A percentile compares a stretch with the other conserved stretches of the same genome.
phyloP scores from a whole-genome alignment of 1,139 yeast species.

The Saccharomyces hybrid region DNA sequence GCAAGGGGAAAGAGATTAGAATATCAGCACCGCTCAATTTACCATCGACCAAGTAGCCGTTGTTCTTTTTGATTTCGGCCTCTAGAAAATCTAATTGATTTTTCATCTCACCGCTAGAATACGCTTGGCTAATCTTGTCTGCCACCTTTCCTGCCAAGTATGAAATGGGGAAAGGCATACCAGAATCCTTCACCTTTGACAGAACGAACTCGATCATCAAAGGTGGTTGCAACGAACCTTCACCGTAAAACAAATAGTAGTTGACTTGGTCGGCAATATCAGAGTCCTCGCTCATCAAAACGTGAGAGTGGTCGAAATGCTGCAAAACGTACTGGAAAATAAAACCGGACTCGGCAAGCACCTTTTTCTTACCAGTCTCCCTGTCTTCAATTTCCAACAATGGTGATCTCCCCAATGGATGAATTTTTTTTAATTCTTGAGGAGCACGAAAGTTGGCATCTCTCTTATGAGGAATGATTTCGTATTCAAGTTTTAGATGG shows the following conservation, averaged over 20 bases:
- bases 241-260: conserved; percentile 48
- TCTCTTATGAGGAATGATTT: conserved; percentile 44
- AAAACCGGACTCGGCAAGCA: conserved; percentile 42
- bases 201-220: conserved; percentile 41
- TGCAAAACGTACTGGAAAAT: conserved; percentile 41
- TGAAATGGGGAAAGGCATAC: conserved; percentile 44
- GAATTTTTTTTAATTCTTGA: conserved; percentile 41
- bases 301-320: conserved; percentile 36
- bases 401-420: conserved; percentile 54
- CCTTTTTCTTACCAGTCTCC: conserved; percentile 23
- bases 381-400: conserved; percentile 47
- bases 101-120: conserved; percentile 39
- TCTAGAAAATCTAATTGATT: conserved; percentile 40
- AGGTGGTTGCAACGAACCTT: conserved; percentile 49
- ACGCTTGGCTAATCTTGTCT: conserved; percentile 39
- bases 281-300: conserved; percentile 26
- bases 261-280: conserved; percentile 40
- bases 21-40: conserved; percentile 55
- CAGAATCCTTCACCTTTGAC: conserved; percentile 34
- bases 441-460: conserved; percentile 37
- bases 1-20: conserved; percentile 40
- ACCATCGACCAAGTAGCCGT: conserved; percentile 49
- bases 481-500: conserved; percentile 45
- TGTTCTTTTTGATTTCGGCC: conserved; percentile 34
- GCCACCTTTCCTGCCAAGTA: conserved; percentile 38